phyloP scores from a whole-genome alignment of 768 basidiomycete genomes.

The Leccinellum albellum region DNA sequence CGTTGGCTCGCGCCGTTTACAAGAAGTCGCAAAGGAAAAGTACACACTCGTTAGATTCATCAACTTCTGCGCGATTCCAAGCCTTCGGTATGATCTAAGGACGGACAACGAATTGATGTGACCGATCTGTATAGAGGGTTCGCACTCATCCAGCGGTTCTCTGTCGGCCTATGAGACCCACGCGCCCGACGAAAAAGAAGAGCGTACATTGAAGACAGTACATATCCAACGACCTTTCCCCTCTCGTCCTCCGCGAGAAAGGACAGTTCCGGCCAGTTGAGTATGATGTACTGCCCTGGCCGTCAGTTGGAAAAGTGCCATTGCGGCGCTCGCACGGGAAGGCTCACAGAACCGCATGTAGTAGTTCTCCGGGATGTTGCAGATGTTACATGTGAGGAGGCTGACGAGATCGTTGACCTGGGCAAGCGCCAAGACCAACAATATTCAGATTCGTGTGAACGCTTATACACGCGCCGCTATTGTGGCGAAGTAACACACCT shows the following conservation, averaged over 20 bases:
- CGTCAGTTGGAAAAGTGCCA: constrained; percentile 1
- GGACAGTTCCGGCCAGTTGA: constrained; percentile 52
- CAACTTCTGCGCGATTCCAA: constrained; percentile 24
- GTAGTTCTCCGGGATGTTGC: constrained; percentile 53
- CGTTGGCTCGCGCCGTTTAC: not conserved
- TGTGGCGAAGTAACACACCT: constrained; percentile 18
- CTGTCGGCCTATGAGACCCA: constrained; percentile 12
- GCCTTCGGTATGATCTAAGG: constrained; percentile 27
- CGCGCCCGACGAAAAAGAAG: not conserved
- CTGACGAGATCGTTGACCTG: constrained; percentile 46
- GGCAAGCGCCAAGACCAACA: not conserved
- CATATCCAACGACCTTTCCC: constrained; percentile 53
- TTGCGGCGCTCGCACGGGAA: not conserved
- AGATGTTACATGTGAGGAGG: constrained; percentile 49
- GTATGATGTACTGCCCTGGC: constrained; percentile 43
- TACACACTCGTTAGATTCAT: constrained; percentile 28
- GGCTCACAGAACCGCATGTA: constrained; percentile 31
- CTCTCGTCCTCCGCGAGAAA: constrained; percentile 49
- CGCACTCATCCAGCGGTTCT: constrained; percentile 22
- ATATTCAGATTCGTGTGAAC: not conserved
- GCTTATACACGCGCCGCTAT: not conserved
- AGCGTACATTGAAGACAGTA: constrained; percentile 52
- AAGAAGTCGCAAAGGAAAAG: not conserved
- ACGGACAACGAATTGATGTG: constrained; percentile 30
- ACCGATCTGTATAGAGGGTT: constrained; percentile 14